These are phyloP conservation scores for Pezicula radicicola DNA, from an alignment of 2,329 filamentous ascomycete species.

Conservation along the genomic window DNA sequence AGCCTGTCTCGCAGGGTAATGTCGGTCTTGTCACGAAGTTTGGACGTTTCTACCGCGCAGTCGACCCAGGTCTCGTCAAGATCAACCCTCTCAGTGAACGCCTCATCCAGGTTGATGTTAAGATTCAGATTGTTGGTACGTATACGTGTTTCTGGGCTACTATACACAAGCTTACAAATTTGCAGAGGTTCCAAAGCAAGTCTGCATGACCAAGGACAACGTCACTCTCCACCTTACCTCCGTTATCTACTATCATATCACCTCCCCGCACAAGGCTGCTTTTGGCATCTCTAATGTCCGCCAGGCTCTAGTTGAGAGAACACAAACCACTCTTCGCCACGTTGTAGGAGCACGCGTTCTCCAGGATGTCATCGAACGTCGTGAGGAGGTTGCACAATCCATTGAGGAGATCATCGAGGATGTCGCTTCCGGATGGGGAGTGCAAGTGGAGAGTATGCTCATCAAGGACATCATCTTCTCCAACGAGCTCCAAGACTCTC, in stretches of 20 bases:
- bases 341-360: constrained; percentile 93
- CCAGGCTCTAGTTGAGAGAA: constrained; percentile 95
- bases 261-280: constrained; percentile 90
- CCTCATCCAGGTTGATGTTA: constrained; percentile 92
- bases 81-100: constrained; percentile 93
- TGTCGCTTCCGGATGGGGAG: constrained; percentile 90
- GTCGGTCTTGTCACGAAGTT: constrained; percentile 96
- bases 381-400: constrained; percentile 92
- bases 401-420: constrained; percentile 98
- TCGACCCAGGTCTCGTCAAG: constrained; percentile 95
- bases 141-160: constrained; percentile 6
- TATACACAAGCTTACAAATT: constrained; percentile 2
- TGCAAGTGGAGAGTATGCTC: constrained; percentile 95
- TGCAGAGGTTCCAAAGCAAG: constrained; percentile 83
- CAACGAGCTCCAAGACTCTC: constrained; percentile 89
- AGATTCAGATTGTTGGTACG: constrained; percentile 87
- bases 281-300: constrained; percentile 95
- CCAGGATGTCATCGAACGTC: constrained; percentile 97
- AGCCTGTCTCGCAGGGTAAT: constrained; percentile 86
- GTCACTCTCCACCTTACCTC: constrained; percentile 91
- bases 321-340: constrained; percentile 94
- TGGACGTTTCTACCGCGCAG: constrained; percentile 88
- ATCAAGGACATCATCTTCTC: constrained; percentile 99
- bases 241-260: constrained; percentile 99
- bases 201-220: constrained; percentile 99